These are phyloP conservation scores for Haplosporangium sp. DNA, from an alignment of 371 early-diverging fungal genomes.

Conservation along the genomic window DNA sequence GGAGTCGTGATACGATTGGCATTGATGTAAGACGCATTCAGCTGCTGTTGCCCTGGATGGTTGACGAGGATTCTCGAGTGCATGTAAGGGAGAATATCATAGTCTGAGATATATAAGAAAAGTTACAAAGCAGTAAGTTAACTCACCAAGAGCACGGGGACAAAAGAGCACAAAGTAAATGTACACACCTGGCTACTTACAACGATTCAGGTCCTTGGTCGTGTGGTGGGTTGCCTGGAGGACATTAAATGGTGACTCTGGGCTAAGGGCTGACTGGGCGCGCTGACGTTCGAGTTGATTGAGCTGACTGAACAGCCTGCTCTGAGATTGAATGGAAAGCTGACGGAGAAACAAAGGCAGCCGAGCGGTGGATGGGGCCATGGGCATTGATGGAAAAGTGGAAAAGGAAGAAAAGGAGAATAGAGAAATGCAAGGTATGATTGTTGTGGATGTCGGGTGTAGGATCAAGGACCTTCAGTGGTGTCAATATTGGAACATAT, in stretches of 20 bases:
- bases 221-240: slow-evolving; percentile 7
- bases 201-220: slow-evolving; percentile 36
- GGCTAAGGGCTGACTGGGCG: slow-evolving; percentile 4
- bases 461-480: no score
- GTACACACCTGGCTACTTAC: slow-evolving; percentile 13
- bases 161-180: not conserved
- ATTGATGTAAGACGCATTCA: slow-evolving; percentile 22
- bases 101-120: slow-evolving; percentile 16
- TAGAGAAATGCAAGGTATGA: no score
- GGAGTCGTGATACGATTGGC: slow-evolving; percentile 47
- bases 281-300: slow-evolving; percentile 26
- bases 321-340: not conserved
- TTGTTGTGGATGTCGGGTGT: no score
- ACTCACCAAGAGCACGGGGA: not conserved
- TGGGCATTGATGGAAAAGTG: no score
- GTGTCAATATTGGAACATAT: no score
- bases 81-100: slow-evolving; percentile 38
- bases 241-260: slow-evolving; percentile 24
- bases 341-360: not conserved
- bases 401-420: no score
- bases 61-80: slow-evolving; percentile 29
- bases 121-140: not conserved
- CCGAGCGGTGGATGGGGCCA: not conserved
- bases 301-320: slow-evolving; percentile 14
- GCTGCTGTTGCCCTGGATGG: not conserved